These are phyloP conservation scores for Candida dubliniensis DNA, from an alignment of 1,139 yeast species.

Conservation along the genomic window DNA sequence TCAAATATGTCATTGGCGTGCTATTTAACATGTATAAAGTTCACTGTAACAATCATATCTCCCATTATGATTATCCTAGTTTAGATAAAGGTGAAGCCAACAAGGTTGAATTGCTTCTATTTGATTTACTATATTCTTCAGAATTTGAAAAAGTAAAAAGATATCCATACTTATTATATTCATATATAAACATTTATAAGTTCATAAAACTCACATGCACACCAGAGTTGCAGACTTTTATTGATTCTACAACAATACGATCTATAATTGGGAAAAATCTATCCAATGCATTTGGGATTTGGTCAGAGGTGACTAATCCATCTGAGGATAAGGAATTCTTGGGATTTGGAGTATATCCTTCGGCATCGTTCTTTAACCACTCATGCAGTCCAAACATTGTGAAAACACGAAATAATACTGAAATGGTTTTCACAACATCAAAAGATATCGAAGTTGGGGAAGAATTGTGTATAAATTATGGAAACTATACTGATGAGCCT, in stretches of 20 bases:
- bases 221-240: constrained; percentile 30
- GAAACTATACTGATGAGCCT: constrained; percentile 47
- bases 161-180: constrained; percentile 51
- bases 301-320: constrained; percentile 47
- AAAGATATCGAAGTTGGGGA: constrained; percentile 39
- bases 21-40: constrained; percentile 26
- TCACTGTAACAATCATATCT: constrained; percentile 1
- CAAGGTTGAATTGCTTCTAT: constrained; percentile 29
- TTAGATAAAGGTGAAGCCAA: constrained; percentile 14
- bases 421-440: constrained; percentile 25
- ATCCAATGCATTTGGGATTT: constrained; percentile 75
- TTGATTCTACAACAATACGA: constrained; percentile 45
- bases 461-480: constrained; percentile 65
- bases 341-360: constrained; percentile 67
- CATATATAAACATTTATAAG: constrained; percentile 53
- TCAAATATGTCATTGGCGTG: constrained; percentile 35
- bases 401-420: constrained; percentile 24
- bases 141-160: constrained; percentile 49
- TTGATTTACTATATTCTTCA: constrained; percentile 53
- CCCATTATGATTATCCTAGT: constrained; percentile 6
- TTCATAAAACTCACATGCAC: constrained; percentile 49
- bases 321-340: constrained; percentile 58
- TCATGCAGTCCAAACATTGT: constrained; percentile 56
- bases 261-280: constrained; percentile 59
- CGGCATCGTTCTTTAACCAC: constrained; percentile 72